Evolutionary conservation across 352 stramenopile species (phyloP).

Genomic region (Phytopythium helicoides): DNA sequence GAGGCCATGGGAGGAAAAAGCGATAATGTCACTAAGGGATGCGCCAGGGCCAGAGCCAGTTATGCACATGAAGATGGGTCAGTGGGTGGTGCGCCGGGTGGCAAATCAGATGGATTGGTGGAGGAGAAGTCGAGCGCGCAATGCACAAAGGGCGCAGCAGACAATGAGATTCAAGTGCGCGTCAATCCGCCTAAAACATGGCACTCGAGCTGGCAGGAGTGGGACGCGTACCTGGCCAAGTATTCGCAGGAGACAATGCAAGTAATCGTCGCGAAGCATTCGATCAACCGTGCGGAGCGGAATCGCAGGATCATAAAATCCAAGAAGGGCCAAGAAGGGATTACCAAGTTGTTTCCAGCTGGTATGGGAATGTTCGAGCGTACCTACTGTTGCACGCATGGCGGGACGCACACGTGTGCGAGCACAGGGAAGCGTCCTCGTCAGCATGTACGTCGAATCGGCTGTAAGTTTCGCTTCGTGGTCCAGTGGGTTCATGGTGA

Average conservation of each 20-base stretch:
- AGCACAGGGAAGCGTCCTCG: not conserved
- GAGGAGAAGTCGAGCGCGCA: too few species aligned
- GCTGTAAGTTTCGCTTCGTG: too few species aligned
- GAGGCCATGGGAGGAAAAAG: too few species aligned
- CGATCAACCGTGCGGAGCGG: not conserved
- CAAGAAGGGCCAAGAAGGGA: not conserved
- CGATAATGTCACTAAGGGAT: too few species aligned
- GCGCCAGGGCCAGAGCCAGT: too few species aligned
- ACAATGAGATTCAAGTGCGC: too few species aligned
- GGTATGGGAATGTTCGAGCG: conserved; percentile 4
- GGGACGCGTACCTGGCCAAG: not conserved
- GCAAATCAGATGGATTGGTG: too few species aligned
- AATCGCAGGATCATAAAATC: conserved; percentile 1
- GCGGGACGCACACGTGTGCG: not conserved
- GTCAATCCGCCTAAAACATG: not conserved
- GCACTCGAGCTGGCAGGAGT: conserved; percentile 1
- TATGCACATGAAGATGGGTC: too few species aligned
- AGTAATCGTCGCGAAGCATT: not conserved
- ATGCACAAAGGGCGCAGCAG: too few species aligned
- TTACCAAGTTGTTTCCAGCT: not conserved
- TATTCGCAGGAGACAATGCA: conserved; percentile 8
- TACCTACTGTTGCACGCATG: conserved; percentile 7
- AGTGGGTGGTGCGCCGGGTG: too few species aligned
- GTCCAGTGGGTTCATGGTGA: too few species aligned
- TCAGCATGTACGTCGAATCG: too few species aligned